Conservation (phyloP, 2,329 filamentous ascomycete genomes). For the Sordariomycetes sp. region DNA sequence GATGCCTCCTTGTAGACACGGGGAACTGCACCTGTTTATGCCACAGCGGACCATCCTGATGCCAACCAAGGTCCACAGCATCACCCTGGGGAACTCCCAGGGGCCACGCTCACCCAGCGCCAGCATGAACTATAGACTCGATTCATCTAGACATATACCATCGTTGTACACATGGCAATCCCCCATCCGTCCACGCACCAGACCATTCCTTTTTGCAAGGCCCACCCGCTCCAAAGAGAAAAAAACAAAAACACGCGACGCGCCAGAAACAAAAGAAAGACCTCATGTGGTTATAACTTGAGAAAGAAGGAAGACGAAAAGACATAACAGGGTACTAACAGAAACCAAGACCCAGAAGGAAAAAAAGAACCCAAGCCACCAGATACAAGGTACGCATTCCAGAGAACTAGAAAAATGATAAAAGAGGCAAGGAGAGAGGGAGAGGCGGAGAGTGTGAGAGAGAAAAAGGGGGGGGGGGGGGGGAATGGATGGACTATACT, state of each 20-base stretch:
- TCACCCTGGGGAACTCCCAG: not conserved
- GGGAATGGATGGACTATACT: constrained; percentile 41
- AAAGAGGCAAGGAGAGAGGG: not conserved
- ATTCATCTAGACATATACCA: not conserved
- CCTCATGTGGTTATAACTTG: not conserved
- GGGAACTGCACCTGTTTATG: too few species aligned
- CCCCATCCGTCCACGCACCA: not conserved
- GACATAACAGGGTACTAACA: not conserved
- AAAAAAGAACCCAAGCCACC: not conserved
- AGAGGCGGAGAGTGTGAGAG: not conserved
- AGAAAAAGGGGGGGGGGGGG: not conserved
- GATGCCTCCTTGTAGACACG: too few species aligned
- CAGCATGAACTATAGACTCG: not conserved
- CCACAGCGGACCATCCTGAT: too few species aligned
- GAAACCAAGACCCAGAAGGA: not conserved
- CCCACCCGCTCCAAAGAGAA: not conserved
- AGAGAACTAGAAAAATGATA: not conserved
- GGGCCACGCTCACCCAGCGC: not conserved
- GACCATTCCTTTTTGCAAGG: not conserved
- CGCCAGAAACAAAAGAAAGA: not conserved
- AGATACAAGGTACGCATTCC: not conserved
- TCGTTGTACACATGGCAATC: not conserved
- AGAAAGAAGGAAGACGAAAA: not conserved
- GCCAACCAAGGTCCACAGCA: not conserved
- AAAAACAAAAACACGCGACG: not conserved